These are phyloP conservation scores for Tricholoma hemisulphureum DNA, from an alignment of 768 basidiomycete species.

Conservation along the genomic window DNA sequence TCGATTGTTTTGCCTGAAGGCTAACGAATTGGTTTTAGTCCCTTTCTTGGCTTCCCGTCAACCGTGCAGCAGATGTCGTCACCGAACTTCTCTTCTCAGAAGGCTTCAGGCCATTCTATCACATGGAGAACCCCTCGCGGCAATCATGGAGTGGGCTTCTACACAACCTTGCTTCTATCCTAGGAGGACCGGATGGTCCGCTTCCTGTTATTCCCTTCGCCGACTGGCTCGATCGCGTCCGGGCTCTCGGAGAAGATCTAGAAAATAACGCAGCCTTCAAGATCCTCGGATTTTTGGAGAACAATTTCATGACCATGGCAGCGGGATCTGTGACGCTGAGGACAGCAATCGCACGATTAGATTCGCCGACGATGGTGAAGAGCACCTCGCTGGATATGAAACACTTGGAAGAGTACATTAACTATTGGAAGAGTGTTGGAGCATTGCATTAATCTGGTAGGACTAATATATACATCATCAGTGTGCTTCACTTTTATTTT, in stretches of 20 bases:
- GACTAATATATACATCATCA: not conserved
- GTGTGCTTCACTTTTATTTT: no score
- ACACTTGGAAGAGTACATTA: constrained; percentile 31
- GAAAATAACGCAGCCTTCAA: constrained; percentile 26
- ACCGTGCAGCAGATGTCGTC: constrained; percentile 29
- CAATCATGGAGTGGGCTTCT: constrained; percentile 34
- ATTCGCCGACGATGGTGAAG: constrained; percentile 30
- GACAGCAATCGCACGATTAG: constrained; percentile 24
- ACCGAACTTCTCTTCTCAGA: constrained; percentile 32
- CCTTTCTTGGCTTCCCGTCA: constrained; percentile 37
- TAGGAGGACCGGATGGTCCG: constrained; percentile 16
- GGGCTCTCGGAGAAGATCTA: constrained; percentile 26
- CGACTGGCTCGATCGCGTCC: constrained; percentile 29
- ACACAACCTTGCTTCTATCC: constrained; percentile 23
- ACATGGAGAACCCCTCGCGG: constrained; percentile 37
- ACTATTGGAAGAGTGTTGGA: constrained; percentile 30
- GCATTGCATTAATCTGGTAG: constrained; percentile 10
- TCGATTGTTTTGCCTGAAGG: not conserved
- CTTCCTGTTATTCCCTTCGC: constrained; percentile 25
- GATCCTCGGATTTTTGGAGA: constrained; percentile 31
- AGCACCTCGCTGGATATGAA: constrained; percentile 29
- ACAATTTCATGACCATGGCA: constrained; percentile 32
- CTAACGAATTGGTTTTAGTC: constrained; percentile 21
- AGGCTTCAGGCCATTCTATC: constrained; percentile 30
- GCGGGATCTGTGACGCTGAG: constrained; percentile 29